phyloP scores from a whole-genome alignment of 345 rosid species.

The Acer negundo region DNA sequence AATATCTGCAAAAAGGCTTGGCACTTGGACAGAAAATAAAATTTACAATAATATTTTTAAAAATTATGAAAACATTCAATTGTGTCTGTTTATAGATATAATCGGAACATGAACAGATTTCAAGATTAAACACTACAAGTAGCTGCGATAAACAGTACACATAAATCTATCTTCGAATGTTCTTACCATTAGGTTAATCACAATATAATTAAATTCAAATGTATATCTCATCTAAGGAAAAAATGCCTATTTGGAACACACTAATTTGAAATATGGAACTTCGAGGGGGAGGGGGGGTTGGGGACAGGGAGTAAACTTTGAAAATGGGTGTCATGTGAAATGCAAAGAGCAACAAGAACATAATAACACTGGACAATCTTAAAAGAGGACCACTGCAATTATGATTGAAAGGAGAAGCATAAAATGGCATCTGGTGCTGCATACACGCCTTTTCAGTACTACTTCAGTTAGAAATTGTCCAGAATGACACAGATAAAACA shows the following conservation, averaged over 20 bases:
- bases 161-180: background rate
- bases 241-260: background rate
- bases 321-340: background rate
- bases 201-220: background rate
- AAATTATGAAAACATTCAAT: background rate
- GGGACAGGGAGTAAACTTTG: background rate
- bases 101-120: background rate
- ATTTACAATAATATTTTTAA: background rate
- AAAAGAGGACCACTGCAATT: background rate
- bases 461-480: background rate
- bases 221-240: background rate
- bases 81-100: background rate
- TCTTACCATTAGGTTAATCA: background rate
- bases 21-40: background rate
- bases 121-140: background rate
- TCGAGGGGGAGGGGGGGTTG: background rate
- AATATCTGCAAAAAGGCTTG: background rate
- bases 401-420: background rate
- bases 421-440: background rate
- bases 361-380: background rate
- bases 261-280: background rate
- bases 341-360: constrained; percentile 1
- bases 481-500: background rate
- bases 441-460: background rate
- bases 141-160: background rate